These are phyloP conservation scores for Xylaria telfairii DNA, from an alignment of 495 filamentous ascomycete species.

Conservation along the genomic window DNA sequence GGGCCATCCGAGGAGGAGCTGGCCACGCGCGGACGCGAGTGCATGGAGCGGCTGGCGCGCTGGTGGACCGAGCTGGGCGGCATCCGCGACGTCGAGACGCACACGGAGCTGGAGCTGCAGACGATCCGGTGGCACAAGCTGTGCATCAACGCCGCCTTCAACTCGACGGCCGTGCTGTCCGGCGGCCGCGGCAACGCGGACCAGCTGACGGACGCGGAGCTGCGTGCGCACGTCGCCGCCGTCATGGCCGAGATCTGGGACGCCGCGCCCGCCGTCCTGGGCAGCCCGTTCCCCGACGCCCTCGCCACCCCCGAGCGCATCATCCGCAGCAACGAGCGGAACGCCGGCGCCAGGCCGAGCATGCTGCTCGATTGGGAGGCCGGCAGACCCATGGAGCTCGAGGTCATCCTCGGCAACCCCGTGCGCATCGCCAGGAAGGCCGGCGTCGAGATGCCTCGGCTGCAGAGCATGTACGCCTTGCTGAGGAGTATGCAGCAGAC, in stretches of 20 bases:
- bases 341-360: slow-evolving; percentile 63
- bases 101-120: slow-evolving; percentile 60
- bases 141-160: slow-evolving; percentile 69
- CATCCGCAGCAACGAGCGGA: slow-evolving; percentile 58
- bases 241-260: slow-evolving; percentile 65
- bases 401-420: slow-evolving; percentile 67
- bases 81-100: slow-evolving; percentile 58
- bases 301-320: slow-evolving; percentile 62
- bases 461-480: slow-evolving; percentile 61
- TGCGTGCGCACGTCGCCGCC: slow-evolving; percentile 52
- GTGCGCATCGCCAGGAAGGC: slow-evolving; percentile 56
- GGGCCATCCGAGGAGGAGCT: slow-evolving; percentile 38
- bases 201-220: slow-evolving; percentile 58
- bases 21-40: slow-evolving; percentile 30
- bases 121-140: slow-evolving; percentile 69
- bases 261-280: slow-evolving; percentile 60
- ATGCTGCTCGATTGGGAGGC: slow-evolving; percentile 67
- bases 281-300: slow-evolving; percentile 46
- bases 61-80: slow-evolving; percentile 52
- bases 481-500: slow-evolving; percentile 53
- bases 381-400: slow-evolving; percentile 61
- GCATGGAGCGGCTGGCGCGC: slow-evolving; percentile 39
- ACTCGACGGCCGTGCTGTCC: slow-evolving; percentile 64
- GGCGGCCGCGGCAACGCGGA: slow-evolving; percentile 62
- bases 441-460: slow-evolving; percentile 58